Conservation (phyloP, 208 protist species). For the Wallacemonas rigidus region DNA sequence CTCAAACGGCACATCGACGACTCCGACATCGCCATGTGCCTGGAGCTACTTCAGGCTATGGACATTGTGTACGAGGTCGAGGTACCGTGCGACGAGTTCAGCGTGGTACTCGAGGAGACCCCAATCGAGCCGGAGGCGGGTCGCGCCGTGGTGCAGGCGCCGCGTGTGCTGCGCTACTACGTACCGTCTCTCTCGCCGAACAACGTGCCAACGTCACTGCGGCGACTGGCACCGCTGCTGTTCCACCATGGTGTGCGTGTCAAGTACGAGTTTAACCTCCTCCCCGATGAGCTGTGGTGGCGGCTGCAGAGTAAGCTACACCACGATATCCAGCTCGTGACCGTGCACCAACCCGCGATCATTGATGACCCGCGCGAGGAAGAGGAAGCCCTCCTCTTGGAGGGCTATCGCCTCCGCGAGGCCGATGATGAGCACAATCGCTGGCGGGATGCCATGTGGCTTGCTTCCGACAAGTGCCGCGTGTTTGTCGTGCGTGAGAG, state of each 20-base stretch:
- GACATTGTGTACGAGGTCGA: slow-evolving; percentile 71
- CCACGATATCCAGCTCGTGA: slow-evolving; percentile 49
- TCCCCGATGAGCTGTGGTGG: slow-evolving; percentile 89
- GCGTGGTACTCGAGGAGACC: slow-evolving; percentile 69
- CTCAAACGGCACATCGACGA: slow-evolving; percentile 63
- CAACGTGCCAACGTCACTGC: slow-evolving; percentile 44
- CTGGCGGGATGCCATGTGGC: slow-evolving; percentile 88
- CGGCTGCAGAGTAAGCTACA: slow-evolving; percentile 80
- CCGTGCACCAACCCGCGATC: slow-evolving; percentile 60
- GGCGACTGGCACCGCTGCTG: slow-evolving; percentile 66
- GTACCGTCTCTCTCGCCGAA: slow-evolving; percentile 79
- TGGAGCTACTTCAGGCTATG: slow-evolving; percentile 78
- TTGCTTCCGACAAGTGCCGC: slow-evolving; percentile 54
- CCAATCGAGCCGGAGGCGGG: slow-evolving; percentile 48
- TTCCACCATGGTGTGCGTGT: slow-evolving; percentile 79
- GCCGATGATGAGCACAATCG: slow-evolving; percentile 84
- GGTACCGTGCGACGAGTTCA: slow-evolving; percentile 65
- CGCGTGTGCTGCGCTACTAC: slow-evolving; percentile 72
- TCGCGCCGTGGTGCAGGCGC: slow-evolving; percentile 29
- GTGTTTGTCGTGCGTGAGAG: slow-evolving; percentile 80
- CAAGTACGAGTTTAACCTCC: slow-evolving; percentile 83
- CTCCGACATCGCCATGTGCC: slow-evolving; percentile 75
- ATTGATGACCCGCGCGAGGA: slow-evolving; percentile 26
- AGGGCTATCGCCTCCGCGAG: slow-evolving; percentile 70
- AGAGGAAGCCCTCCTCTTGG: slow-evolving; percentile 56